These are phyloP conservation scores for Calvatia gigantea DNA, from an alignment of 768 basidiomycete genomes.

Conservation along the genomic window DNA sequence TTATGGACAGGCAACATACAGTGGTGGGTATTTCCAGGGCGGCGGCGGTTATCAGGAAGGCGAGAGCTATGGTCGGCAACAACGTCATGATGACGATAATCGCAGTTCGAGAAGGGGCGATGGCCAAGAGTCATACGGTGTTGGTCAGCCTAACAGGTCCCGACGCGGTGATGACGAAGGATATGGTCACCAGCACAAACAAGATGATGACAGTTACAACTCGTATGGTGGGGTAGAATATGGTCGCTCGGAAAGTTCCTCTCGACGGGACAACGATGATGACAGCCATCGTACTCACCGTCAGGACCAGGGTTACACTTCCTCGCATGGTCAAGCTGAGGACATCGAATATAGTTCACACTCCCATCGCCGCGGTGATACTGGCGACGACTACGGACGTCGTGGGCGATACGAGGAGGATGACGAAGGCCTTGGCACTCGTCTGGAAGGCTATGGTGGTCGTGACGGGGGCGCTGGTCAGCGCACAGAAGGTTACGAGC, in stretches of 20 bases:
- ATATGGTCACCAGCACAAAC: not conserved
- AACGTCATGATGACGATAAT: conserved; percentile 17
- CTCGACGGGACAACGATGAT: conserved; percentile 1
- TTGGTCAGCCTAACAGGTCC: not conserved
- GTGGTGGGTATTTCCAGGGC: conserved; percentile 1
- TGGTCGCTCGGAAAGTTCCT: not conserved
- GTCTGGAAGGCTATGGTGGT: conserved; percentile 1
- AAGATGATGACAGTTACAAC: not conserved
- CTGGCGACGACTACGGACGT: conserved; percentile 11
- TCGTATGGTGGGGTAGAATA: too few relatives aligned
- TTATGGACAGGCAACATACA: not conserved
- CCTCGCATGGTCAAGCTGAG: conserved; percentile 11
- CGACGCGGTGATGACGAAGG: not conserved
- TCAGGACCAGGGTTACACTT: conserved; percentile 12
- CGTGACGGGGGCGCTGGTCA: conserved; percentile 5
- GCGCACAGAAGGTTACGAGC: conserved; percentile 1
- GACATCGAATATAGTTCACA: not conserved
- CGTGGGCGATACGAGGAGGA: conserved; percentile 3
- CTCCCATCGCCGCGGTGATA: not conserved
- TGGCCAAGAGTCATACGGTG: not conserved
- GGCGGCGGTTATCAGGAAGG: not conserved
- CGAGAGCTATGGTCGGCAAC: conserved; percentile 15
- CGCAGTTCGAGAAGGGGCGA: conserved; percentile 7
- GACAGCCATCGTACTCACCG: not conserved
- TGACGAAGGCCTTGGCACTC: not conserved